Evolutionary conservation across 805 yeast species (phyloP).

Genomic region (Trichomonascus vanleenenianus): DNA sequence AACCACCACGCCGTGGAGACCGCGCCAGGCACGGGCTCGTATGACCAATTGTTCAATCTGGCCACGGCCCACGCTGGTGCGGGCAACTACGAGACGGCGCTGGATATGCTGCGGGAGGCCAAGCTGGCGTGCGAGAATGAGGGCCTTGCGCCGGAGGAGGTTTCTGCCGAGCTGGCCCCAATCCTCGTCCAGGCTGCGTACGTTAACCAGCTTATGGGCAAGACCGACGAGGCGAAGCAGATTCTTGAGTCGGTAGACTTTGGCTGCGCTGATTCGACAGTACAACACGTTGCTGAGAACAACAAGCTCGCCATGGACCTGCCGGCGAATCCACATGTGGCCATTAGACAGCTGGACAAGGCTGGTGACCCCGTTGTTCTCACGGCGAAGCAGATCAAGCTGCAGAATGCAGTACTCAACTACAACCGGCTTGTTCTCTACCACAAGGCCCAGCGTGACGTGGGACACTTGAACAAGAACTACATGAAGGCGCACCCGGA

Average conservation of each 20-base stretch:
- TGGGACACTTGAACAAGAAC: slow-evolving; percentile 13
- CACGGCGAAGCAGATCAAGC: slow-evolving; percentile 4
- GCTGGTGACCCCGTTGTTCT: slow-evolving; percentile 22
- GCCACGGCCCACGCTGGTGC: slow-evolving; percentile 43
- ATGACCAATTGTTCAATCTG: slow-evolving; percentile 55
- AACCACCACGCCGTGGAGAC: neutral
- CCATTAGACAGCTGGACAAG: slow-evolving; percentile 17
- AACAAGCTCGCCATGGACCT: slow-evolving; percentile 9
- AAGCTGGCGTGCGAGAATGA: slow-evolving; percentile 35
- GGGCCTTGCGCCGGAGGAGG: slow-evolving; percentile 34
- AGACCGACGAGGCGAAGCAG: slow-evolving; percentile 28
- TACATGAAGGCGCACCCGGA: slow-evolving; percentile 2
- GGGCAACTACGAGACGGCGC: slow-evolving; percentile 34
- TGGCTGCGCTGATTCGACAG: neutral
- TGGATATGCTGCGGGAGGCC: slow-evolving; percentile 41
- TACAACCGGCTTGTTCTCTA: slow-evolving; percentile 36
- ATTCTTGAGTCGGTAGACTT: slow-evolving; percentile 33
- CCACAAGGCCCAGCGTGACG: slow-evolving; percentile 28
- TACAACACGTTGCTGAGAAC: slow-evolving; percentile 12
- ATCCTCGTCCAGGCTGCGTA: slow-evolving; percentile 54
- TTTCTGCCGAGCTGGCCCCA: slow-evolving; percentile 45
- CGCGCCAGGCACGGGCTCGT: slow-evolving; percentile 19
- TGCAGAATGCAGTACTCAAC: slow-evolving; percentile 20
- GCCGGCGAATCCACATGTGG: slow-evolving; percentile 17
- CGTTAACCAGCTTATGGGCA: slow-evolving; percentile 35